These are phyloP conservation scores for Polyporus tsugae DNA, from an alignment of 1,284 basidiomycete species.

Conservation along the genomic window DNA sequence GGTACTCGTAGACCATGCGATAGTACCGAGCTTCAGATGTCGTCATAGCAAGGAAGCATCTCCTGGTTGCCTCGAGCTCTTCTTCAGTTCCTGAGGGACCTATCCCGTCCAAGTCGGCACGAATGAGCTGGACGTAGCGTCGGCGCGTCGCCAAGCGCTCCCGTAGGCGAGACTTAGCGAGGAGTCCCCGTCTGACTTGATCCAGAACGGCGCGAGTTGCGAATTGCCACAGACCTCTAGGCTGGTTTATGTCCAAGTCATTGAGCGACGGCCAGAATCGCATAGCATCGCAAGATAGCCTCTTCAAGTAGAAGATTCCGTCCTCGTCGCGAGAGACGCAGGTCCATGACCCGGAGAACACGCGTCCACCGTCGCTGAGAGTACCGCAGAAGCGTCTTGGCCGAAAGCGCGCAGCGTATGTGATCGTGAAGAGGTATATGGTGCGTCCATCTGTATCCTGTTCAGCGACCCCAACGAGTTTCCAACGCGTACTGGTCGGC, in stretches of 20 bases:
- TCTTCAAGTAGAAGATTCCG: slow-evolving; percentile 26
- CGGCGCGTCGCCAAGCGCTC: slow-evolving; percentile 21
- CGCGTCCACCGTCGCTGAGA: slow-evolving; percentile 3
- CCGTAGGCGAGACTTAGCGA: slow-evolving; percentile 2
- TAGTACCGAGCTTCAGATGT: slow-evolving; percentile 25
- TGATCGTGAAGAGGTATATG: slow-evolving; percentile 3
- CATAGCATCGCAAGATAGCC: slow-evolving; percentile 25
- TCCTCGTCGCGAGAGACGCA: neutral
- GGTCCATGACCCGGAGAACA: slow-evolving; percentile 10
- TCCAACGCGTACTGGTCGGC: slow-evolving; percentile 2
- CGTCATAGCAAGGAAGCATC: slow-evolving; percentile 26
- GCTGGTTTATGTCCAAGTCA: slow-evolving; percentile 28
- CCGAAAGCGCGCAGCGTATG: slow-evolving; percentile 2
- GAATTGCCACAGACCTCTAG: slow-evolving; percentile 37
- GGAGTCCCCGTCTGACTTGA: slow-evolving; percentile 22
- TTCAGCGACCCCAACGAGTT: neutral
- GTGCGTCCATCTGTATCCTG: neutral
- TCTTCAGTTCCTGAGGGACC: neutral
- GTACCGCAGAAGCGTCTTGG: slow-evolving; percentile 3
- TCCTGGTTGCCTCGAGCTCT: slow-evolving; percentile 12
- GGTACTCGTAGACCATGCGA: slow-evolving; percentile 27
- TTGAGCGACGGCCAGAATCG: slow-evolving; percentile 33
- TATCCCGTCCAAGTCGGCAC: neutral
- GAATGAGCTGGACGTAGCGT: slow-evolving; percentile 24
- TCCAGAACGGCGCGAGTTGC: slow-evolving; percentile 29